Evolutionary conservation across 2,329 filamentous ascomycete species (phyloP), one percentile per base, ranked within the genome.

Genomic region (Thelonectria discophora): DNA sequence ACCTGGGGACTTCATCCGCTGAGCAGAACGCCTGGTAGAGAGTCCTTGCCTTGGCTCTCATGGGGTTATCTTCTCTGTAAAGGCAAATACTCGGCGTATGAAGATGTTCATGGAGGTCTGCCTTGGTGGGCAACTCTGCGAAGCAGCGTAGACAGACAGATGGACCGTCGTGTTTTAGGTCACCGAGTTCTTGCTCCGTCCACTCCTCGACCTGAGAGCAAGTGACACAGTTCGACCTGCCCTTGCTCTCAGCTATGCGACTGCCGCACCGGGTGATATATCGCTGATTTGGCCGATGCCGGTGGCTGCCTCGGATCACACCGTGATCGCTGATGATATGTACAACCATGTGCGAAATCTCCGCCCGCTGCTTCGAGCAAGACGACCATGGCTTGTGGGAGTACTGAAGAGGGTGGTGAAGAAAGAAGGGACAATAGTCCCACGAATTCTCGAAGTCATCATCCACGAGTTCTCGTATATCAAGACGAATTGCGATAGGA

Each of bases 261-360:
- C 15, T 52, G 4, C 30, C 40, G 24, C 67, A 69, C 15, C 40
- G 60, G 20, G 65, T 39, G 12, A 69, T 17, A 37, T 65, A 69
- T 24, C 46, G 58, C 24, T 68, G 67, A 17, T 46, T 39, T 4
- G 18, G 39, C 20, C 66, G 37, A 9, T 56, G 50, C 7, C 61
- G 55, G 32, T 69, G 62, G 7, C 0, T 57, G 17, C 60, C 67
- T 34, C 67, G 64, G 20, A 69, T 55, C 21, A 69, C 56, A 5
- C 67, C 67, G 30, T 69, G 67, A 30, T 69, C 67, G 15, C 64
- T 58, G n/a, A 43, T 9, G 5, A 58, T 58, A 18, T 69, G 67
- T 17, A 67, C 47, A 30, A 69, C 39, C 5, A 66, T 65, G 37
- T 68, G 67, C 15, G 65, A 66, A n/a, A 65, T 55, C 48, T 66